phyloP scores from a whole-genome alignment of 192 early-diverging fungal genomes.

The Coemansia nantahalensis region DNA sequence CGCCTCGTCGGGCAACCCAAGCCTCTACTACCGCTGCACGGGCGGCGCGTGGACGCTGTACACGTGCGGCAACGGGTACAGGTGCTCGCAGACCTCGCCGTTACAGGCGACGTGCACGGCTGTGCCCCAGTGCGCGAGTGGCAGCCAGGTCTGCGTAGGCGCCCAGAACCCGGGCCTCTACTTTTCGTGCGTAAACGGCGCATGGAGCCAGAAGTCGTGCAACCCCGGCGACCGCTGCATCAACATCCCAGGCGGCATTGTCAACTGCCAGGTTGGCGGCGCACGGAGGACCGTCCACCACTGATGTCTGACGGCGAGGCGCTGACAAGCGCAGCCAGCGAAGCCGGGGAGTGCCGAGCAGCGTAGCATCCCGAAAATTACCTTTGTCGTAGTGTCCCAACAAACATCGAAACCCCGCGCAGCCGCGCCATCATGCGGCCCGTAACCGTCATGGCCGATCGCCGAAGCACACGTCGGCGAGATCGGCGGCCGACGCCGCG shows the following conservation, averaged over 20 bases:
- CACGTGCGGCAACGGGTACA: conserved; percentile 43
- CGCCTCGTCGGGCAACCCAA: conserved; percentile 15
- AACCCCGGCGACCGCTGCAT: conserved; percentile 32
- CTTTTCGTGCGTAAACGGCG: conserved; percentile 24
- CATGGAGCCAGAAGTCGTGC: conserved; percentile 38
- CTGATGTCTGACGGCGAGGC: too few species aligned
- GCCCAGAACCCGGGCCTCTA: conserved; percentile 15
- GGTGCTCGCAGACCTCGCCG: conserved; percentile 21
- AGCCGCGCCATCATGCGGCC: too few species aligned
- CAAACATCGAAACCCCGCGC: too few species aligned
- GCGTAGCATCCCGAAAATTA: too few species aligned
- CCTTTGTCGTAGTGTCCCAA: too few species aligned
- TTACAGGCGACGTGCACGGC: conserved; percentile 28
- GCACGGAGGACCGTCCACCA: neutral
- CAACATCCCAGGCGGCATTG: conserved; percentile 30
- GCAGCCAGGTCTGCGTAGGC: conserved; percentile 27
- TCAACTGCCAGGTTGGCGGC: conserved; percentile 45
- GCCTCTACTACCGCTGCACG: conserved; percentile 42
- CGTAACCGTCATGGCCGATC: too few species aligned
- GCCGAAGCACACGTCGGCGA: too few species aligned
- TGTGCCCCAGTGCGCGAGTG: conserved; percentile 23
- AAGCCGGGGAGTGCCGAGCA: too few species aligned
- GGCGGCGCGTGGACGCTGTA: conserved; percentile 32
- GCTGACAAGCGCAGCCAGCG: too few species aligned
- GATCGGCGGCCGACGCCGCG: too few species aligned